Base-by-base conservation (phyloP, 2,329 filamentous ascomycete genomes). In the Fusarium sp. region DNA sequence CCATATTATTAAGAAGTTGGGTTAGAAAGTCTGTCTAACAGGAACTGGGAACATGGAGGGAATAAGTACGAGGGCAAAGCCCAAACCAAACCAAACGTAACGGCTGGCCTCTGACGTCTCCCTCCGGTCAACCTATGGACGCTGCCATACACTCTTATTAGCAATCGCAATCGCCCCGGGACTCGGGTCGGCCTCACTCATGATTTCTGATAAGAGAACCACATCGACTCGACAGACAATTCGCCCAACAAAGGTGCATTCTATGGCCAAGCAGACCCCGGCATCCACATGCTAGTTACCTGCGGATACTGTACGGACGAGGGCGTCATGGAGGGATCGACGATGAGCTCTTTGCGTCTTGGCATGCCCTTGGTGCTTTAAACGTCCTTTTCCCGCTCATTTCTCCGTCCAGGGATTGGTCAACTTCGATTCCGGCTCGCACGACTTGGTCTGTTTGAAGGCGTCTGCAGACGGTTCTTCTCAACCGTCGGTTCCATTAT, bases 271-370 rank as follows among this genome's bases (percentile, higher is more conserved):
- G 50, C 16, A 54, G 62, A 49, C 64, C 56, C 63, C 20, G 16
- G 59, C 58, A 69, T 64, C 67, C 57, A 59, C 62, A 62, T 63
- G 66, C 66, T 67, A 67, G 66, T 66, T 67, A 67, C 57, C 42
- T 16, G 40, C 56, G 40, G 56, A 58, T 58, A 58, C 40, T 49
- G 56, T 13, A 36, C 31, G 18, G 27, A 34, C 18, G 38, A 62
- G 58, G 49, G 55, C 68, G 68, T 71, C 68, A 70, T 71, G 64
- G 63, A 59, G 68, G 50, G 68, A 69, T 70, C 68, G 64, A 60
- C 68, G 65, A 70, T 51, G 68, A 59, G 54, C 49, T 57, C 46
- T 68, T 58, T 58, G 38, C 13, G 65, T 69, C 68, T 70, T 70
- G 68, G 68, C 68, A 58, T 58, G 58, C 46, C 44, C 20, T 46